A percentile compares a stretch with the other conserved stretches of the same genome.
These are phyloP conservation scores for Blastobotrys indianensis DNA, from an alignment of 1,139 yeast species.

Conservation along the genomic window DNA sequence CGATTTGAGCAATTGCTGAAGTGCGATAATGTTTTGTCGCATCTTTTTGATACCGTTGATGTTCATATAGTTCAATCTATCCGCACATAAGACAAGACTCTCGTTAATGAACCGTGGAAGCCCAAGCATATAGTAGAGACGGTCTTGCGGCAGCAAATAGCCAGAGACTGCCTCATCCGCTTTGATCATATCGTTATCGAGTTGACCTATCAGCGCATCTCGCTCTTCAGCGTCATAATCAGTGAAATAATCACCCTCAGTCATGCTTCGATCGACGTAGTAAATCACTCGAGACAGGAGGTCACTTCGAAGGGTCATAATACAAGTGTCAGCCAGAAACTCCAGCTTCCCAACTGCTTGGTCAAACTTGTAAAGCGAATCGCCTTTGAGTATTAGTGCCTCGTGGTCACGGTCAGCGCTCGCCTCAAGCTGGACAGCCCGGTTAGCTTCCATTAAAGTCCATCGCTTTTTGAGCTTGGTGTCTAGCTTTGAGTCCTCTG, in stretches of 20 bases:
- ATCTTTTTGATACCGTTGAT: slow-evolving; percentile 62
- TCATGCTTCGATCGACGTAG: slow-evolving; percentile 46
- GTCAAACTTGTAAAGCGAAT: slow-evolving; percentile 45
- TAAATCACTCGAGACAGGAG: slow-evolving; percentile 57
- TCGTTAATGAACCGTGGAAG: slow-evolving; percentile 52
- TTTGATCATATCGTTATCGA: slow-evolving; percentile 54
- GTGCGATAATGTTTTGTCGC: slow-evolving; percentile 59
- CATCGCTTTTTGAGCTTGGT: slow-evolving; percentile 28
- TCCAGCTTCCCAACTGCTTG: slow-evolving; percentile 43
- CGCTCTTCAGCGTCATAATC: slow-evolving; percentile 55
- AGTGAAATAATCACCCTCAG: slow-evolving; percentile 36
- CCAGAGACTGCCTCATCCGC: slow-evolving; percentile 40
- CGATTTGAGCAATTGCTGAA: slow-evolving; percentile 71
- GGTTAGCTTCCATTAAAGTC: slow-evolving; percentile 28
- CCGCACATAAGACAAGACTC: slow-evolving; percentile 56
- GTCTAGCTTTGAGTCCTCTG: slow-evolving; percentile 14
- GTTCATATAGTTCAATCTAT: slow-evolving; percentile 51
- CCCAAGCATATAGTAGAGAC: slow-evolving; percentile 41
- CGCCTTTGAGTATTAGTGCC: slow-evolving; percentile 30
- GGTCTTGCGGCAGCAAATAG: slow-evolving; percentile 28
- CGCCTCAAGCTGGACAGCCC: slow-evolving; percentile 10
- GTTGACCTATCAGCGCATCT: slow-evolving; percentile 52
- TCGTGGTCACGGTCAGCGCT: slow-evolving; percentile 16
- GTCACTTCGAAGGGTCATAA: slow-evolving; percentile 60
- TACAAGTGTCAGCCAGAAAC: slow-evolving; percentile 43